Conservation (phyloP, 2,329 filamentous ascomycete species). For the Lachnellula cervina region DNA sequence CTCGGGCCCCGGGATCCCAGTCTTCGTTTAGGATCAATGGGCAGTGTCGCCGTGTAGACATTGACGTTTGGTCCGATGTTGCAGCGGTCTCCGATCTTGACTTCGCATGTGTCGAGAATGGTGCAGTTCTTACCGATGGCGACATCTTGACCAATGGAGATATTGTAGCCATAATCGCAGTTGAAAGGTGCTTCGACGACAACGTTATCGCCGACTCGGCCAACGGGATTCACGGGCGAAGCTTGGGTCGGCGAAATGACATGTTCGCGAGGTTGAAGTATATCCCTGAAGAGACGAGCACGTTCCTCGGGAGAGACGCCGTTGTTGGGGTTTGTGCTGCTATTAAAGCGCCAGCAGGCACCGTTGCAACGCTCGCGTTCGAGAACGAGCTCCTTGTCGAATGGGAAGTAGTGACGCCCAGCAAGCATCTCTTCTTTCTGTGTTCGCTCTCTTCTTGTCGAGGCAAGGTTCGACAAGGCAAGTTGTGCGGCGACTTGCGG, state of each 20-base stretch:
- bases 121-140: constrained; percentile 78
- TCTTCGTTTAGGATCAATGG: constrained; percentile 67
- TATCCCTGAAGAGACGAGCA: constrained; percentile 64
- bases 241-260: constrained; percentile 51
- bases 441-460: constrained; percentile 39
- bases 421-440: constrained; percentile 90
- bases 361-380: constrained; percentile 82
- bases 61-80: constrained; percentile 81
- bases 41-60: constrained; percentile 71
- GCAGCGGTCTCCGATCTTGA: constrained; percentile 73
- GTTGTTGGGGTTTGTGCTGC: constrained; percentile 68
- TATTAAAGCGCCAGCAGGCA: constrained; percentile 83
- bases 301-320: constrained; percentile 67
- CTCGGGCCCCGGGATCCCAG: constrained; percentile 70
- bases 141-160: constrained; percentile 79
- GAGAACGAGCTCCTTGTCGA: constrained; percentile 69
- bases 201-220: constrained; percentile 67
- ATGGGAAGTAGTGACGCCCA: constrained; percentile 74
- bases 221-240: constrained; percentile 49
- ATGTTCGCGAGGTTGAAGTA: constrained; percentile 59
- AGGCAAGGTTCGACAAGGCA: constrained; percentile 31
- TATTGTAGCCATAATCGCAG: constrained; percentile 95
- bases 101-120: constrained; percentile 79
- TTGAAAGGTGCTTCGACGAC: constrained; percentile 83
- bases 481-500: constrained; percentile 30